These are phyloP conservation scores for Leucaena leucocephala DNA, from an alignment of 306 rosid genomes.

Conservation along the genomic window DNA sequence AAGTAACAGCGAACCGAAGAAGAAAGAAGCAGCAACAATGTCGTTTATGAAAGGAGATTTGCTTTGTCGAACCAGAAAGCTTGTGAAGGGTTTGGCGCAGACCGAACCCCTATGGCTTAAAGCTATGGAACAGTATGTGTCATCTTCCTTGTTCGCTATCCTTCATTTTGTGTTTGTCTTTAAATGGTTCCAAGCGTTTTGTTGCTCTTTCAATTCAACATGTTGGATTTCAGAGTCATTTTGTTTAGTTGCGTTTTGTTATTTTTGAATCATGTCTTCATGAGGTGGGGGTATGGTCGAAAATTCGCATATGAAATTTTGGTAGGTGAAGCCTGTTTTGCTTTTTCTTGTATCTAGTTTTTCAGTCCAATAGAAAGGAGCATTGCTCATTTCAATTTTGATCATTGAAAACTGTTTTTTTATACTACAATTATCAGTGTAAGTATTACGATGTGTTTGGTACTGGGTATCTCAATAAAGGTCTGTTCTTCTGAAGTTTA, in stretches of 20 bases:
- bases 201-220: neutral
- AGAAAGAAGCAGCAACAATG: constrained; percentile 48
- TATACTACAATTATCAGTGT: neutral
- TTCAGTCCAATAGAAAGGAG: neutral
- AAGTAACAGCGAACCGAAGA: neutral
- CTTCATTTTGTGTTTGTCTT: neutral
- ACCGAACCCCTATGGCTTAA: constrained; percentile 89
- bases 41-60: constrained; percentile 81
- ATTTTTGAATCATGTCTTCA: neutral
- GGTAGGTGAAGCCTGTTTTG: neutral
- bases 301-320: constrained; percentile 19
- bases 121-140: constrained; percentile 84
- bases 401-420: neutral
- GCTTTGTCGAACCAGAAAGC: constrained; percentile 70
- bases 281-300: neutral
- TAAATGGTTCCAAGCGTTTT: neutral
- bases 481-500: neutral
- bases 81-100: constrained; percentile 83
- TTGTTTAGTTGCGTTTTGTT: neutral
- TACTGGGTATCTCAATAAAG: neutral
- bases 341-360: neutral
- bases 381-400: neutral
- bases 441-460: neutral
- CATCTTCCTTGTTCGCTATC: constrained; percentile 24
- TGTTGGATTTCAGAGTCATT: neutral